Conservation (phyloP, 2,329 filamentous ascomycete genomes). For the Sarocladium brachiariae region DNA sequence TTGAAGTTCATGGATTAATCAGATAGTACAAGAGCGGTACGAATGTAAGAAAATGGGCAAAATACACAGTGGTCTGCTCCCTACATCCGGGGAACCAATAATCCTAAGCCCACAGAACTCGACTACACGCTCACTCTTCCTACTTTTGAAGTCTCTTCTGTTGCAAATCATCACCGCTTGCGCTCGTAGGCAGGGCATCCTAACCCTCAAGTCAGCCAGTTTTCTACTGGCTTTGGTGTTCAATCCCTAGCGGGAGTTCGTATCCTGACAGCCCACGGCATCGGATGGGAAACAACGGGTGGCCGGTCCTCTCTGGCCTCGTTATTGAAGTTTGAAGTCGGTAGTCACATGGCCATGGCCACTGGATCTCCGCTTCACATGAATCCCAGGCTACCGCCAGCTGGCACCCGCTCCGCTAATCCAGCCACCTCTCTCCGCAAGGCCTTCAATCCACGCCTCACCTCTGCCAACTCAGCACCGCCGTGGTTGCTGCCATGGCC, state of each 20-base stretch:
- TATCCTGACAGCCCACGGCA: not conserved
- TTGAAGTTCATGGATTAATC: not conserved
- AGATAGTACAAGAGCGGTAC: not conserved
- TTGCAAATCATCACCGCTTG: not conserved
- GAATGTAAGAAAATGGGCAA: not conserved
- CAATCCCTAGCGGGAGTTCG: not conserved
- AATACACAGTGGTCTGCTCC: not conserved
- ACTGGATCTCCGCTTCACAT: constrained; percentile 24
- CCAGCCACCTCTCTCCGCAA: constrained; percentile 37
- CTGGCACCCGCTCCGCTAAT: constrained; percentile 34
- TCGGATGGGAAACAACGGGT: too few species aligned
- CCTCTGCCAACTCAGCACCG: constrained; percentile 36
- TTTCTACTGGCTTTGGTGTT: not conserved
- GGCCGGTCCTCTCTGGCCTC: not conserved
- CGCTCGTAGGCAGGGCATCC: not conserved
- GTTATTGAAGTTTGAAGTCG: not conserved
- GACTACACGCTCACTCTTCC: not conserved
- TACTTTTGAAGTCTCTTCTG: not conserved
- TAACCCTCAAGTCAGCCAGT: not conserved
- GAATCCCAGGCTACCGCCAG: constrained; percentile 36
- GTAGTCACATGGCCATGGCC: too few species aligned
- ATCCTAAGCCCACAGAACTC: not conserved
- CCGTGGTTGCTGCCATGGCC: constrained; percentile 36
- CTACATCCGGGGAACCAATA: not conserved
- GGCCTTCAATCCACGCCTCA: constrained; percentile 35